Conservation (phyloP, 352 stramenopile genomes). For the Phytophthora litchii region DNA sequence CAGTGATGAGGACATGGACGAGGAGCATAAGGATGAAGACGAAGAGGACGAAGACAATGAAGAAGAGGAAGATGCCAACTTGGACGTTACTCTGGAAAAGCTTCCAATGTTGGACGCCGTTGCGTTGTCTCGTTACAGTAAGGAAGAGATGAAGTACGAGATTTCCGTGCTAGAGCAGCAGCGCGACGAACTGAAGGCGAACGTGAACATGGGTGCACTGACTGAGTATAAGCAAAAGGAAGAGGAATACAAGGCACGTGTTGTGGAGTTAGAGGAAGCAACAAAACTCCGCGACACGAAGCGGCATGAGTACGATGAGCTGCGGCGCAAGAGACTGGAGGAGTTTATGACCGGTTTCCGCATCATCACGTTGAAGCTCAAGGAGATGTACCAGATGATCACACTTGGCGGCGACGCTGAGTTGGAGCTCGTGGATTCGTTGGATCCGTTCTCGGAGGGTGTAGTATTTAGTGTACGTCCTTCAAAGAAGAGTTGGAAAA, state of each 20-base stretch:
- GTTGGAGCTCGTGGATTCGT: constrained; percentile 98
- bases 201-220: constrained; percentile 94
- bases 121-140: constrained; percentile 88
- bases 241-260: constrained; percentile 92
- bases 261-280: constrained; percentile 95
- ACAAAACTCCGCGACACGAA: constrained; percentile 93
- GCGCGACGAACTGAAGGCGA: constrained; percentile 92
- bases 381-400: constrained; percentile 99
- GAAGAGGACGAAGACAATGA: constrained; percentile 44
- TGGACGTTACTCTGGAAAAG: constrained; percentile 48
- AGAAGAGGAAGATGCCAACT: constrained; percentile 43
- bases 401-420: constrained; percentile 97
- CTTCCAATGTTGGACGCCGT: constrained; percentile 79
- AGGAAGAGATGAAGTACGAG: constrained; percentile 94
- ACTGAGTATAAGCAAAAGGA: constrained; percentile 95
- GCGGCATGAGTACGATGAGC: constrained; percentile 95
- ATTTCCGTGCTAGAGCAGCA: constrained; percentile 94
- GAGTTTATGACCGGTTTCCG: constrained; percentile 99
- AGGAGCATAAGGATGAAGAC: constrained; percentile 47
- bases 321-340: constrained; percentile 96
- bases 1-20: constrained; percentile 38
- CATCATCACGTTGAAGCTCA: constrained; percentile 99
- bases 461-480: constrained; percentile 99
- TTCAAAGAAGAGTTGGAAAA: constrained; percentile 99
- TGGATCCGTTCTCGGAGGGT: constrained; percentile 99